phyloP scores from a whole-genome alignment of 139 green algal genomes.

The Haematococcus sp. region DNA sequence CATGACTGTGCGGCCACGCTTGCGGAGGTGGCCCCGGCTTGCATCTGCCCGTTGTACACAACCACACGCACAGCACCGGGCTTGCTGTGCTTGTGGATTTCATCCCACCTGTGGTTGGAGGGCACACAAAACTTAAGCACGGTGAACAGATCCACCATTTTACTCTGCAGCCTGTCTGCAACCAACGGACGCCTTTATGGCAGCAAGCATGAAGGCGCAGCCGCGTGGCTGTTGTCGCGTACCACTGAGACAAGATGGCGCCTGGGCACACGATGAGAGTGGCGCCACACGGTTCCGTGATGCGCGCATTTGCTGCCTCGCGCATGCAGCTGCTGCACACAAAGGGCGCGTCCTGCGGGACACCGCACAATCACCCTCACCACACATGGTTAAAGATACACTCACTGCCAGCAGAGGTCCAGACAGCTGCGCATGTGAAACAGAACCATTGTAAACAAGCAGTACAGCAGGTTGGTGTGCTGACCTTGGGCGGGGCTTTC shows the following conservation, averaged over 20 bases:
- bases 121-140: no score
- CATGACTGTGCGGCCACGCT: not conserved
- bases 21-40: not conserved
- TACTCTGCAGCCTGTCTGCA: no score
- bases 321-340: conserved; percentile 55
- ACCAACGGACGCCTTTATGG: no score
- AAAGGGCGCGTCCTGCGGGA: conserved; percentile 6
- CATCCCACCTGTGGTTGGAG: conserved; percentile 20
- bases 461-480: no score
- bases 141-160: no score
- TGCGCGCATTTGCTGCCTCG: conserved; percentile 20
- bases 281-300: conserved; percentile 50
- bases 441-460: no score
- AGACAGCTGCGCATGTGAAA: no score
- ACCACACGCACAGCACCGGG: conserved; percentile 57
- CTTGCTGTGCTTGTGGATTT: conserved; percentile 51
- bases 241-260: conserved; percentile 88
- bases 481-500: not conserved
- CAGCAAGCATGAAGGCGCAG: no score
- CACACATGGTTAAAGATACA: no score
- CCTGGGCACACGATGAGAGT: conserved; percentile 90
- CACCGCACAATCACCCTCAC: no score
- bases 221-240: no score
- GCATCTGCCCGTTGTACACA: conserved; percentile 66
- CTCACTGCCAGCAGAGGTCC: no score